Evolutionary conservation across 2,329 filamentous ascomycete genomes (phyloP).

Genomic region (Arthrobotrys sinensis): DNA sequence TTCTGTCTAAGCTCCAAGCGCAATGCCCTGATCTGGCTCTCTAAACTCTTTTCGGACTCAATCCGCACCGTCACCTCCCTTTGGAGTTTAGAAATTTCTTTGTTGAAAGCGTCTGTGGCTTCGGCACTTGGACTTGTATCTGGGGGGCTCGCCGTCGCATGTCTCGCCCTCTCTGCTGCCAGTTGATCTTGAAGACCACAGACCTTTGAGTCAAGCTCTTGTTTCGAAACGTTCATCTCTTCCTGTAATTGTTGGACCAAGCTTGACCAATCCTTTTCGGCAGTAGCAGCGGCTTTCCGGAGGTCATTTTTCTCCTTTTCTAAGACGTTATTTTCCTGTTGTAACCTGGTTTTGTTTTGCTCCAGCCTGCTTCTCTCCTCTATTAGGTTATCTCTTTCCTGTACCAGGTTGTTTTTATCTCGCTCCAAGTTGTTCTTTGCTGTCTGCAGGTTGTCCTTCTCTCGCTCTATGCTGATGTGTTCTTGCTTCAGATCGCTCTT

Average conservation of each 20-base stretch:
- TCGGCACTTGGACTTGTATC: not conserved
- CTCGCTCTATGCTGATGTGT: too few species aligned
- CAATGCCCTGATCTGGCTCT: not conserved
- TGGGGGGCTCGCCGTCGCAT: too few species aligned
- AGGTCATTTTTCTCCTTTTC: not conserved
- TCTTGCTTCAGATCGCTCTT: not conserved
- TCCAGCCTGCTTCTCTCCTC: not conserved
- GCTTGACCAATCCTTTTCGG: not conserved
- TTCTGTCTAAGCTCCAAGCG: not conserved
- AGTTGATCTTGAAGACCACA: not conserved
- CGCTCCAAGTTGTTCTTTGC: not conserved
- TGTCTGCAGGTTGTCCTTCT: not conserved
- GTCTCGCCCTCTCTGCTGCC: not conserved
- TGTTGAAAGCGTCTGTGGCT: not conserved
- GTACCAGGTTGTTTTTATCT: not conserved
- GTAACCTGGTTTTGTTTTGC: not conserved
- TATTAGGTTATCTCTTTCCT: not conserved
- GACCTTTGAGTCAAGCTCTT: not conserved
- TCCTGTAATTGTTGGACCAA: not conserved
- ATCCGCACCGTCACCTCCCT: not conserved
- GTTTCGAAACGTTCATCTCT: not conserved
- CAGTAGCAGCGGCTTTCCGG: not conserved
- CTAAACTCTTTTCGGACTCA: slow-evolving; percentile 1
- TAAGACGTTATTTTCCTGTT: not conserved
- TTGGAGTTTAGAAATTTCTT: not conserved